Evolutionary conservation across 441 rosid species (phyloP).

Genomic region (Populus hybrid): DNA sequence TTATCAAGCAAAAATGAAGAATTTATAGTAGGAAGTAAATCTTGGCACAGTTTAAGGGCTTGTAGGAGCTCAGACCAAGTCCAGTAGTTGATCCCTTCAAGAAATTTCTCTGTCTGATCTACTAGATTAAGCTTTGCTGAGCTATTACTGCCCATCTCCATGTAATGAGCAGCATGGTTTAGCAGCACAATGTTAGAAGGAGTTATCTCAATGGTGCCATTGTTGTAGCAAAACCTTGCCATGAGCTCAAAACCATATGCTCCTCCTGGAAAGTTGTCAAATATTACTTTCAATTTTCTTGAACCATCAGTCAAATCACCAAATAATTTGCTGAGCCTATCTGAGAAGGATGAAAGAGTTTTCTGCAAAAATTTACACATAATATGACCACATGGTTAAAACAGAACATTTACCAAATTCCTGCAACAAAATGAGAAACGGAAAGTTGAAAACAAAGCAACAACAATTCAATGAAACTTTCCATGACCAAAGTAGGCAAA

Average conservation of each 20-base stretch:
- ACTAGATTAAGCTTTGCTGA: constrained; percentile 16
- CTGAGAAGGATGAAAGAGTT: constrained; percentile 36
- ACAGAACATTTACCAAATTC: neutral
- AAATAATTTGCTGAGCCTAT: constrained; percentile 35
- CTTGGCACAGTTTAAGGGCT: constrained; percentile 46
- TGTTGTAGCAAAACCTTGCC: constrained; percentile 45
- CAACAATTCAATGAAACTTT: neutral
- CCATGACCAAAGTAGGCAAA: neutral
- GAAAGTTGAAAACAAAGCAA: neutral
- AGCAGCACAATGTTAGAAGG: constrained; percentile 38
- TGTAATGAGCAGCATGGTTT: constrained; percentile 36
- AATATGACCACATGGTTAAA: neutral
- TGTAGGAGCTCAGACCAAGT: constrained; percentile 50
- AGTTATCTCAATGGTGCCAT: constrained; percentile 34
- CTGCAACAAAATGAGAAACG: neutral
- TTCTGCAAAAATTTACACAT: constrained; percentile 27
- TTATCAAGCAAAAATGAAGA: constrained; percentile 33
- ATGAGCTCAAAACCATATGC: constrained; percentile 54
- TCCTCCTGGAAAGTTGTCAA: constrained; percentile 56
- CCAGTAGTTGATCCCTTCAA: constrained; percentile 45
- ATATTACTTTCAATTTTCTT: constrained; percentile 37
- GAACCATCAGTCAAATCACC: constrained; percentile 12
- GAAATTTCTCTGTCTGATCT: constrained; percentile 30
- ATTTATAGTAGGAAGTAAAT: constrained; percentile 21
- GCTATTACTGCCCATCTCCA: constrained; percentile 39